Percentiles rank a stretch among this genome's conserved stretches.
Evolutionary conservation across 164 flowering plant species (phyloP).

Genomic region (Amborella trichopoda): DNA sequence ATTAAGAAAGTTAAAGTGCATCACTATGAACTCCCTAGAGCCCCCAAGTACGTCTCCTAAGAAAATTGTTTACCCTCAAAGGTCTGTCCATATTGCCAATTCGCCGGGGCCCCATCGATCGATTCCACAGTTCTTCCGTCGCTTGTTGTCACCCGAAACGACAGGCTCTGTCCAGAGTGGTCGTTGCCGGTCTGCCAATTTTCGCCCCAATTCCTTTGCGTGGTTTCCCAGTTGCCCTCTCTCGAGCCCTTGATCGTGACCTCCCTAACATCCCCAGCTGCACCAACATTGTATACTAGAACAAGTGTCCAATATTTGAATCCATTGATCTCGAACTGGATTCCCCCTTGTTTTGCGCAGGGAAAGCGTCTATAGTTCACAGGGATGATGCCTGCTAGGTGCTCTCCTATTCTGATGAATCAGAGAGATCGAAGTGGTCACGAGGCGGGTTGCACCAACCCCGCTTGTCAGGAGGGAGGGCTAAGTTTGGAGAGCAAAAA

Average conservation of each 20-base stretch:
- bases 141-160: conserved; percentile 6
- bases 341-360: conserved; percentile 53
- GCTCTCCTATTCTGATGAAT: conserved; percentile 10
- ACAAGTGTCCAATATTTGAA: conserved; percentile 40
- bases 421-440: conserved; percentile 19
- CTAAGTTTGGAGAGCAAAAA: conserved; percentile 18
- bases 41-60: too few species aligned
- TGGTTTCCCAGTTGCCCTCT: conserved; percentile 10
- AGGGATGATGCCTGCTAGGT: conserved; percentile 13
- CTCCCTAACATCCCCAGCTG: conserved; percentile 47
- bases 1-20: too few species aligned
- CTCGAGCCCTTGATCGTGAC: conserved; percentile 38
- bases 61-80: too few species aligned
- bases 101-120: conserved; percentile 4
- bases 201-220: conserved; percentile 25
- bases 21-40: too few species aligned
- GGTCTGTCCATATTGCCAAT: conserved; percentile 12
- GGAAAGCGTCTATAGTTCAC: conserved; percentile 17
- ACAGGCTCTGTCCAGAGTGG: conserved; percentile 14
- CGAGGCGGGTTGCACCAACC: conserved; percentile 35
- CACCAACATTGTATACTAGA: conserved; percentile 54
- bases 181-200: conserved; percentile 15
- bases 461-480: conserved; percentile 15
- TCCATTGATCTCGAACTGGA: conserved; percentile 43
- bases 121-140: conserved; percentile 4